A percentile compares a stretch with the other conserved stretches of the same genome.
phyloP scores from a whole-genome alignment of 345 rosid species.

The Eucalyptus tenuipes region DNA sequence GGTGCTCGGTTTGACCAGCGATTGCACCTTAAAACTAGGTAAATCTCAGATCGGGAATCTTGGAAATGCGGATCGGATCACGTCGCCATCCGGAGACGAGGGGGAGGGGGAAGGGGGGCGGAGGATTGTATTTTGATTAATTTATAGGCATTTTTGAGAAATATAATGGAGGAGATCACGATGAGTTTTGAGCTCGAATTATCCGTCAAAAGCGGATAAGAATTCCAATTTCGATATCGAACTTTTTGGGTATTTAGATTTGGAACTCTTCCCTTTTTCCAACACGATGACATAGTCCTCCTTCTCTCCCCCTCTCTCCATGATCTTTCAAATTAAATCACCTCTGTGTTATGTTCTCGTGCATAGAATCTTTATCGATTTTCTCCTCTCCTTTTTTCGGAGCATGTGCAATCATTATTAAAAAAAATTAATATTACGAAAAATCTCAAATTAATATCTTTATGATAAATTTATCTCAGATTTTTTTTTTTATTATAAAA shows the following conservation, averaged over 20 bases:
- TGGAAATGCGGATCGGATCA: neutral
- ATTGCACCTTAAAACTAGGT: neutral
- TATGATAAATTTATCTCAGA: too few species aligned
- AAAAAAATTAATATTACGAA: too few species aligned
- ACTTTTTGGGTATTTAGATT: neutral
- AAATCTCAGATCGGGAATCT: neutral
- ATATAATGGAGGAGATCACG: neutral
- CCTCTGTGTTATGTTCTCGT: too few species aligned
- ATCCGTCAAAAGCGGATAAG: neutral
- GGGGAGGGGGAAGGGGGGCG: too few species aligned
- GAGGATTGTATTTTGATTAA: neutral
- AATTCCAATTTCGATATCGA: neutral
- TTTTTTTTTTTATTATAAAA: too few species aligned
- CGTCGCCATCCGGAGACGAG: neutral
- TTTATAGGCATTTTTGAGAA: neutral
- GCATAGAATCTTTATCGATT: too few species aligned
- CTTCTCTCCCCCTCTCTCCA: neutral
- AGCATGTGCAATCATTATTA: neutral
- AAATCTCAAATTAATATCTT: too few species aligned
- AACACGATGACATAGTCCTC: neutral
- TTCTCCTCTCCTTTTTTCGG: too few species aligned
- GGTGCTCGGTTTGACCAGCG: neutral
- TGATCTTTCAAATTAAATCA: neutral
- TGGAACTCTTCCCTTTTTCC: neutral
- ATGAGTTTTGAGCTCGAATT: neutral